Evolutionary conservation across 2,329 filamentous ascomycete species (phyloP), one percentile per base, ranked within the genome.

Genomic region (Graphilbum sp.): DNA sequence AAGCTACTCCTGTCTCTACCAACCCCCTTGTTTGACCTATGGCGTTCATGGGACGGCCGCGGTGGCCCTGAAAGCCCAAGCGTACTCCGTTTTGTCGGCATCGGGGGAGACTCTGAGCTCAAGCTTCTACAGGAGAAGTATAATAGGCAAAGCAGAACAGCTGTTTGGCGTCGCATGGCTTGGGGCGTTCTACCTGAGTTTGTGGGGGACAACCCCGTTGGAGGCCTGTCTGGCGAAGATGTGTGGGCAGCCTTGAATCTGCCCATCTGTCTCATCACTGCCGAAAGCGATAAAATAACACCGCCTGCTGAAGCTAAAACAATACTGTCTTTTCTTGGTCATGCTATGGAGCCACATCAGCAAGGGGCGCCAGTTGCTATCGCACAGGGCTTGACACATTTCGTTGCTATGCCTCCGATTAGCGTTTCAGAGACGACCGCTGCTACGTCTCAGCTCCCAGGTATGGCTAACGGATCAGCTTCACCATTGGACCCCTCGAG

Each of bases 101-200:
- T 63, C 2, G 66, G 67, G 27, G 75, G 79, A 1, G 78, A 84
- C 32, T 55, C 64, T 4, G 72, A 82, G 47, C 69, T 78, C 2
- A 75, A 73, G 49, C 64, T 66, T 40, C 62, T 85, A 27, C 83
- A 88, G 53, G 56, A 79, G 40, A 69, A 69, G 3, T 88, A 78
- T 59, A 96, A 96, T 53, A 67, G 70, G 42, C 85, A 94, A 53
- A 94, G 84, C 45, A 74, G 69, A 46, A 90, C 86, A 0, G 67
- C 79, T 0, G 82, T 90, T 0, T 94, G 83, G 69, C 73, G 81
- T 46, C 74, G 85, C 30, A 86, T 93, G 75, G 76, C 78, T 1
- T 75, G 67, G 54, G 84, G 86, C 0, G 66, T 67, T 36, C 62
- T 90, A 19, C 79, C 83, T 0, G 58, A 54, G 0, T 79, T 77